Evolutionary conservation across 306 rosid genomes (phyloP).

Genomic region (Dalbergia cochinchinensis): DNA sequence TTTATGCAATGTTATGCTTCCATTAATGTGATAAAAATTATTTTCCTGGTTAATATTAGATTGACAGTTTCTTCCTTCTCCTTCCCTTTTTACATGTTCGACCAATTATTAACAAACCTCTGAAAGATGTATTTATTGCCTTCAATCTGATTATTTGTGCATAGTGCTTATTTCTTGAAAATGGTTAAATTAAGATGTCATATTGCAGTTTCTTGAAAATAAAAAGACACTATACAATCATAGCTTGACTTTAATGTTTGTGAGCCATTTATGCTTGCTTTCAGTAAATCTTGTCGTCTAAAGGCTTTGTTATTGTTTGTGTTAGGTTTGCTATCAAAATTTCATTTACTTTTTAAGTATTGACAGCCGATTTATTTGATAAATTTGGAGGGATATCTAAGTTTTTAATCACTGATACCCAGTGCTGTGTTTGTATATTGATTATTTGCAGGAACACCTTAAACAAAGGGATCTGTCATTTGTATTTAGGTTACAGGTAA

Average conservation of each 20-base stretch:
- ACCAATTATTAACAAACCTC: conserved; percentile 26
- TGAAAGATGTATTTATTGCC: conserved; percentile 32
- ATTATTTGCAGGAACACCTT: conserved; percentile 76
- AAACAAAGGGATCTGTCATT: conserved; percentile 93
- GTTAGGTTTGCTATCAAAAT: conserved; percentile 6
- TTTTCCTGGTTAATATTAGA: conserved; percentile 19
- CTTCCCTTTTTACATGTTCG: conserved; percentile 23
- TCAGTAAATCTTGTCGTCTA: conserved; percentile 19
- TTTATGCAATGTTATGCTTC: conserved; percentile 39
- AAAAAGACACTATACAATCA: not conserved
- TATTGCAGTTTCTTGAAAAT: conserved; percentile 18
- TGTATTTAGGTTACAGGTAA: conserved; percentile 98
- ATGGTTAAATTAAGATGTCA: conserved; percentile 25
- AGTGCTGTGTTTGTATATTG: conserved; percentile 43
- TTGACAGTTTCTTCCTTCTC: conserved; percentile 14
- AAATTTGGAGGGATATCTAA: conserved; percentile 33
- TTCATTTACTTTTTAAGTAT: conserved; percentile 20
- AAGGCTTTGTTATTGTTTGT: conserved; percentile 13
- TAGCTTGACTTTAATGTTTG: not conserved
- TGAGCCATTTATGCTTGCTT: conserved; percentile 32
- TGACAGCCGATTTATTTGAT: conserved; percentile 27
- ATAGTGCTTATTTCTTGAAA: conserved; percentile 29
- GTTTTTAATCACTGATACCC: conserved; percentile 38
- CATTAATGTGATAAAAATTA: conserved; percentile 18
- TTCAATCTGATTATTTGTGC: conserved; percentile 28